These are phyloP conservation scores for Acrocalymma vagum DNA, from an alignment of 2,329 filamentous ascomycete genomes.

Conservation along the genomic window DNA sequence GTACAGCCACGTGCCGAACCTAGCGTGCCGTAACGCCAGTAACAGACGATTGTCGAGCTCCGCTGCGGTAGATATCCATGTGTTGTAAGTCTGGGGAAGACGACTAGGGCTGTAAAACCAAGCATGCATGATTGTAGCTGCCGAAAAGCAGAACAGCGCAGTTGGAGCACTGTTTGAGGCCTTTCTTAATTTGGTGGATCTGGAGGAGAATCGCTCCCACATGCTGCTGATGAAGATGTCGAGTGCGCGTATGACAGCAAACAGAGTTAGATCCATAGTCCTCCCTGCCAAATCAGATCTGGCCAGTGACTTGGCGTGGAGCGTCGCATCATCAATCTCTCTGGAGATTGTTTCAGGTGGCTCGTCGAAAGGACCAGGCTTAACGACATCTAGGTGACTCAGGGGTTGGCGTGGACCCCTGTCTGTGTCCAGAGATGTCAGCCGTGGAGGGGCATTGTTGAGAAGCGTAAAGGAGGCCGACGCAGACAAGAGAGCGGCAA, in stretches of 20 bases:
- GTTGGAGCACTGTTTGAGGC: slow-evolving; percentile 66
- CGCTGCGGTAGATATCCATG: slow-evolving; percentile 83
- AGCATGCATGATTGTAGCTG: slow-evolving; percentile 84
- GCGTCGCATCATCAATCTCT: slow-evolving; percentile 13
- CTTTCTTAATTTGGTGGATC: slow-evolving; percentile 1
- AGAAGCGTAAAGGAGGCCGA: slow-evolving; percentile 59
- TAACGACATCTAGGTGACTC: slow-evolving; percentile 17
- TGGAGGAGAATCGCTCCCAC: slow-evolving; percentile 61
- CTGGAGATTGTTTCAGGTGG: slow-evolving; percentile 24
- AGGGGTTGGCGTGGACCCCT: slow-evolving; percentile 3
- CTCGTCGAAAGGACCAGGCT: slow-evolving; percentile 33
- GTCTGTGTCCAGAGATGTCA: slow-evolving; percentile 1
- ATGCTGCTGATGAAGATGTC: slow-evolving; percentile 67
- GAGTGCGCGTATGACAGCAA: slow-evolving; percentile 74
- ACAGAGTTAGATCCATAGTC: slow-evolving; percentile 85
- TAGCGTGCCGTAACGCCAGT: slow-evolving; percentile 73
- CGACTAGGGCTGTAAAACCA: slow-evolving; percentile 81
- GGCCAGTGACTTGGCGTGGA: slow-evolving; percentile 14
- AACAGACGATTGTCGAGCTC: slow-evolving; percentile 78
- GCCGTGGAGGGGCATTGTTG: slow-evolving; percentile 48
- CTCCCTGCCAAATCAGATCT: slow-evolving; percentile 65
- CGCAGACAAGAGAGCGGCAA: slow-evolving; percentile 58
- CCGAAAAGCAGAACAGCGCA: slow-evolving; percentile 74
- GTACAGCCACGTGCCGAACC: slow-evolving; percentile 72
- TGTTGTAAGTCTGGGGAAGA: slow-evolving; percentile 77